Base-by-base conservation (phyloP, 1,284 basidiomycete genomes). In the Sanguinoderma infundibulare region DNA sequence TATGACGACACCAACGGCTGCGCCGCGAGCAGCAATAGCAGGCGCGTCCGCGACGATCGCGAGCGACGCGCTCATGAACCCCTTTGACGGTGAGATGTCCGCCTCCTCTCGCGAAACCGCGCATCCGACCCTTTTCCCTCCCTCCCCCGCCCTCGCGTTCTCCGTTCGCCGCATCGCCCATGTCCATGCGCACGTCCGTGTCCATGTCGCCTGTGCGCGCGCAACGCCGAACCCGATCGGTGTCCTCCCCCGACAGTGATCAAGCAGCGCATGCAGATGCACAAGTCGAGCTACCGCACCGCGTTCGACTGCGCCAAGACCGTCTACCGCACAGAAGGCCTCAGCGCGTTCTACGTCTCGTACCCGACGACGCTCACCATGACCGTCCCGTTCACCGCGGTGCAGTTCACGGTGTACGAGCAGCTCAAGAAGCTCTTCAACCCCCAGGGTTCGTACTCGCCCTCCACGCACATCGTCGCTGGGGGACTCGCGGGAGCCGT, bases 201-300 rank as follows among this genome's bases (percentile, higher is more conserved):
- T 20, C 17, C 46, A 50, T 53, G 59, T 52, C 51, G 55, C 36
- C 44, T 42, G 15, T 63, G 30, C 60, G 57, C 26, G 46, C 28
- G 28, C 8, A 10, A 49, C 28, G 17, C 28, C 32, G 30, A 34
- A 51, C 20, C 12, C 49, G 32, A 35, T 35, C 32, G 32, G 32
- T 50, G 32, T 3, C 32, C 32, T 32, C 65, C 30, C 68, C 69
- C 51, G 50, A 57, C 74, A 97, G 97, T 99, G 67, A 95, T 99
- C 81, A 99, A 99, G 80, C 97, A 99, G 81, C 89, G 97, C 55
- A 98, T 99, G 98, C 97, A 99, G 78, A 84, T 99, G 61, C 94
- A 95, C 77, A 87, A 93, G 73, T 98, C 96, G 10, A 83, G 91
- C 70, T 95, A 95, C 78, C 90, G 90, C 58, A 94, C 92, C 42